These are phyloP conservation scores for Gonapodya prolifera DNA, from an alignment of 192 early-diverging fungal genomes.

Conservation along the genomic window DNA sequence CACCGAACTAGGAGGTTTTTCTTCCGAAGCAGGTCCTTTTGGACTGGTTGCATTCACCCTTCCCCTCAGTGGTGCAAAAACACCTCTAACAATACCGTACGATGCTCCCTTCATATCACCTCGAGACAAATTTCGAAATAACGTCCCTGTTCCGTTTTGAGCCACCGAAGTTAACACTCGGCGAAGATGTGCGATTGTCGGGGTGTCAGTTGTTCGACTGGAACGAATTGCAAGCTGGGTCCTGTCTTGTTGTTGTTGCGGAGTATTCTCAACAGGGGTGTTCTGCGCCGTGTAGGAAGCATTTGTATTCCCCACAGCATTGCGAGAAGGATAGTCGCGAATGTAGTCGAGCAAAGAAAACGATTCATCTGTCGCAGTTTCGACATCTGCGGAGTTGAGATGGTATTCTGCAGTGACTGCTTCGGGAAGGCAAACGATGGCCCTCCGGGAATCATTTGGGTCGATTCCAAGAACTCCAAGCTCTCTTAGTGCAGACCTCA, in stretches of 20 bases:
- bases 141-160: not conserved
- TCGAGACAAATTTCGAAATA: not conserved
- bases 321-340: not conserved
- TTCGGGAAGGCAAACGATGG: not conserved
- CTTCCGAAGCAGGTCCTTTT: no score
- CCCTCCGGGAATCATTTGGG: not conserved
- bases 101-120: not conserved
- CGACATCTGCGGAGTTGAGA: not conserved
- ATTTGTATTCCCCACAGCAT: no score
- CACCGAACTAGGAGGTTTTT: no score
- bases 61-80: not conserved
- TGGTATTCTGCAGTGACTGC: not conserved
- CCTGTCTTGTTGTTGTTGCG: not conserved
- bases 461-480: not conserved
- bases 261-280: no score
- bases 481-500: not conserved
- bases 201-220: not conserved
- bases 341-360: not conserved
- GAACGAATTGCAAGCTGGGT: not conserved
- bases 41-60: no score
- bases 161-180: not conserved
- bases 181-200: not conserved
- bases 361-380: not conserved
- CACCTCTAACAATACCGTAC: not conserved
- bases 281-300: no score